Percentiles rank a stretch among this genome's conserved stretches.
phyloP scores from a whole-genome alignment of 2,329 filamentous ascomycete species.

The Phoma sp. region DNA sequence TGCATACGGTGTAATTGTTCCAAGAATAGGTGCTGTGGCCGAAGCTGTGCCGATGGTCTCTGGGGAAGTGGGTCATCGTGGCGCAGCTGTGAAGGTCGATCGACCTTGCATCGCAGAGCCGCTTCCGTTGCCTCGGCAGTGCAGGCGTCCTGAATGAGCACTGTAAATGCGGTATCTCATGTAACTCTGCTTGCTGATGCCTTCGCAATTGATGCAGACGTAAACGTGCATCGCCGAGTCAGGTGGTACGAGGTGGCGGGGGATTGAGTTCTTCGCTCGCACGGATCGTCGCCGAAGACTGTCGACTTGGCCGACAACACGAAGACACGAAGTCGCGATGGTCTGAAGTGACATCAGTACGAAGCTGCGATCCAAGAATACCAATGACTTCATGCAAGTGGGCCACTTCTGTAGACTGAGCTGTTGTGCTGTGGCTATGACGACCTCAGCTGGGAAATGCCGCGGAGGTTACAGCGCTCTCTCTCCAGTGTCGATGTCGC shows the following conservation, averaged over 20 bases:
- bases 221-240: neutral
- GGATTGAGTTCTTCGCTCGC: neutral
- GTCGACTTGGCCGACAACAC: neutral
- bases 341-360: too few species aligned
- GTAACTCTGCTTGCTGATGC: neutral
- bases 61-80: constrained; percentile 2
- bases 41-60: neutral
- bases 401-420: too few species aligned
- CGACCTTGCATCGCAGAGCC: neutral
- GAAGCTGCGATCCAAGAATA: too few species aligned
- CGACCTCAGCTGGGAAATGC: neutral
- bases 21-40: neutral
- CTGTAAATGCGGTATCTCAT: neutral
- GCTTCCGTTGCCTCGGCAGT: neutral
- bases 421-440: neutral
- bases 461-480: neutral
- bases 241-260: neutral
- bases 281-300: neutral
- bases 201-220: neutral
- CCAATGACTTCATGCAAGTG: too few species aligned
- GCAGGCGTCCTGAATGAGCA: neutral
- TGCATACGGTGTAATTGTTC: neutral
- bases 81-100: constrained; percentile 1
- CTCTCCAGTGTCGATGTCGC: neutral
- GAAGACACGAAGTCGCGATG: too few species aligned